Conservation (phyloP, 73 alveolate species). For the Blepharisma japonicum region DNA sequence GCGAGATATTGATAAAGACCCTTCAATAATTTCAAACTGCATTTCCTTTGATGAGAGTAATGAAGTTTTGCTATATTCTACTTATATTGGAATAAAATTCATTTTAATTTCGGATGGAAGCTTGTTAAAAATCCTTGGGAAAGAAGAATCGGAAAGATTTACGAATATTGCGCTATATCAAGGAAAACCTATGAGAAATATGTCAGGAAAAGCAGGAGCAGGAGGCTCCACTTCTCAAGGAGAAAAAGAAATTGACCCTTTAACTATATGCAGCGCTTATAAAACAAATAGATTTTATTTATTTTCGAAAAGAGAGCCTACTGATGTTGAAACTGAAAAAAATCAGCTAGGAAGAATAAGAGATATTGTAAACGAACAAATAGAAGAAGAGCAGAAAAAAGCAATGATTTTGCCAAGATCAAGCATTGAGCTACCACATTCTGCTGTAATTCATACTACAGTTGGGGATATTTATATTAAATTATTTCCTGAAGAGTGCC, state of each 20-base stretch:
- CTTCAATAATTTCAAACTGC: slow-evolving; percentile 38
- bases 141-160: slow-evolving; percentile 79
- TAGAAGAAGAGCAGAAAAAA: not conserved
- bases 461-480: slow-evolving; percentile 77
- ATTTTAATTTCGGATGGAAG: slow-evolving; percentile 45
- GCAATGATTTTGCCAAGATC: not conserved
- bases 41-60: slow-evolving; percentile 82
- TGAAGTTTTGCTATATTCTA: slow-evolving; percentile 64
- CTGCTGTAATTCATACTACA: slow-evolving; percentile 67
- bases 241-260: slow-evolving; percentile 71
- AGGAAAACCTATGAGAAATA: slow-evolving; percentile 79
- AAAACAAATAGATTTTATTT: slow-evolving; percentile 48
- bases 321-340: slow-evolving; percentile 41
- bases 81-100: slow-evolving; percentile 79
- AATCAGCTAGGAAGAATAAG: slow-evolving; percentile 46
- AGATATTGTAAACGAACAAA: slow-evolving; percentile 27
- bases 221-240: slow-evolving; percentile 52
- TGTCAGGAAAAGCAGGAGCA: slow-evolving; percentile 63
- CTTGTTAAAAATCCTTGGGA: slow-evolving; percentile 70
- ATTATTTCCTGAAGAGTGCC: slow-evolving; percentile 78
- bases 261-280: slow-evolving; percentile 62
- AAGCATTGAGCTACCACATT: not conserved
- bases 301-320: slow-evolving; percentile 32
- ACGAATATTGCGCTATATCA: slow-evolving; percentile 64
- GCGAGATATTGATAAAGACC: slow-evolving; percentile 50